phyloP scores from a whole-genome alignment of 305 asterid genomes.

The Salvia sclarea region DNA sequence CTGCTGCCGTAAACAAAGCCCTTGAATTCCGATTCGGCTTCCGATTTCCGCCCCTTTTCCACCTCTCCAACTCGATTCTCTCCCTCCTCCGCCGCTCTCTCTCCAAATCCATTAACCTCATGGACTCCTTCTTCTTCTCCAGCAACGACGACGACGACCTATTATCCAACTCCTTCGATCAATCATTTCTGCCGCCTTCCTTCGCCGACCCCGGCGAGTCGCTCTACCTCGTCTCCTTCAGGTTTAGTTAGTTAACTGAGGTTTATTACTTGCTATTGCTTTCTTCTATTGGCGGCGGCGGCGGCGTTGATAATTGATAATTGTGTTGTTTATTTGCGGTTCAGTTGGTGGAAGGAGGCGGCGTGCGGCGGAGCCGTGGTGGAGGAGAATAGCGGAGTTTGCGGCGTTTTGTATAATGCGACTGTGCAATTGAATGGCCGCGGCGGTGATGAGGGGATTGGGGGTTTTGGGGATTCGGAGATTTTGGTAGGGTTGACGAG shows the following conservation, averaged over 20 bases:
- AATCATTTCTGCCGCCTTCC: slow-evolving; percentile 35
- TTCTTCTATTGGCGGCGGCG: background rate
- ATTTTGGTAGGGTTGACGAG: slow-evolving; percentile 56
- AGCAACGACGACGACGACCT: slow-evolving; percentile 39
- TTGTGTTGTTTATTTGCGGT: no score
- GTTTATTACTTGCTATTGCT: background rate
- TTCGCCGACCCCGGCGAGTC: slow-evolving; percentile 50
- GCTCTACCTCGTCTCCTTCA: slow-evolving; percentile 44
- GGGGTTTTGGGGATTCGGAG: slow-evolving; percentile 49
- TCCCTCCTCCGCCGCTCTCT: slow-evolving; percentile 41
- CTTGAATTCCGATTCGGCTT: slow-evolving; percentile 8
- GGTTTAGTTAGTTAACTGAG: slow-evolving; percentile 31
- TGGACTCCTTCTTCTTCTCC: slow-evolving; percentile 45
- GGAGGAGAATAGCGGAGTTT: slow-evolving; percentile 30
- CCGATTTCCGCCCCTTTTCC: slow-evolving; percentile 25
- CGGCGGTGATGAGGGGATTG: slow-evolving; percentile 22
- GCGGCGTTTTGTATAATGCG: slow-evolving; percentile 49
- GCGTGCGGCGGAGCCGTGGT: slow-evolving; percentile 36
- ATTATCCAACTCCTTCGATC: slow-evolving; percentile 37
- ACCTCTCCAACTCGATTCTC: slow-evolving; percentile 27
- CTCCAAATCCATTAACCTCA: slow-evolving; percentile 32
- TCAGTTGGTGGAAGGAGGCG: slow-evolving; percentile 61
- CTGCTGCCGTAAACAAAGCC: slow-evolving; percentile 35
- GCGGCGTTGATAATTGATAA: no score
- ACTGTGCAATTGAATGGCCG: slow-evolving; percentile 34